Conservation (phyloP, 495 filamentous ascomycete species). For the Astrocystis sublimbata region DNA sequence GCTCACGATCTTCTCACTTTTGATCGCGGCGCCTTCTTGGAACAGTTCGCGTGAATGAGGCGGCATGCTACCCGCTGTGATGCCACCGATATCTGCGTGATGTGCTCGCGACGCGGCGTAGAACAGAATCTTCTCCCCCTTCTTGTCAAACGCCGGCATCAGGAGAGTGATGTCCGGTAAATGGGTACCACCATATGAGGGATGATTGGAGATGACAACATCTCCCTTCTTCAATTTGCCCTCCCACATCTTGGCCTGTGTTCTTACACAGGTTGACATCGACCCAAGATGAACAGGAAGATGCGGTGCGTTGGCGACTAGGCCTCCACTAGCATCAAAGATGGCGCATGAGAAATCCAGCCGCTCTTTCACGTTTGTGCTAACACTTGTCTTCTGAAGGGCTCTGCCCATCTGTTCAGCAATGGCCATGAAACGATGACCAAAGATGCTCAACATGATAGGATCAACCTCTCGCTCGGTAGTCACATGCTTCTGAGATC, state of each 20-base stretch:
- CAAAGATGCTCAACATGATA: slow-evolving; percentile 93
- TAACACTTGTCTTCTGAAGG: slow-evolving; percentile 94
- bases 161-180: slow-evolving; percentile 93
- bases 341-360: slow-evolving; percentile 96
- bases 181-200: slow-evolving; percentile 80
- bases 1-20: slow-evolving; percentile 90
- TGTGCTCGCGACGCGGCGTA: slow-evolving; percentile 95
- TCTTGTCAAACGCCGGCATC: slow-evolving; percentile 80
- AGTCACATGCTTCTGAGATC: slow-evolving; percentile 37
- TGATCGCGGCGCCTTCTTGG: slow-evolving; percentile 94
- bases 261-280: slow-evolving; percentile 94
- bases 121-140: slow-evolving; percentile 85
- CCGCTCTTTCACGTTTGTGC: slow-evolving; percentile 96
- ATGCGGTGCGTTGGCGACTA: slow-evolving; percentile 95
- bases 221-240: slow-evolving; percentile 88
- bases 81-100: slow-evolving; percentile 96
- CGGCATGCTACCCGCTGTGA: slow-evolving; percentile 94
- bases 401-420: slow-evolving; percentile 97
- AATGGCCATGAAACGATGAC: slow-evolving; percentile 97
- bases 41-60: slow-evolving; percentile 89
- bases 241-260: slow-evolving; percentile 91
- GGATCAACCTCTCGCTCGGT: slow-evolving; percentile 67
- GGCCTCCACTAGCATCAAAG: slow-evolving; percentile 84
- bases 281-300: slow-evolving; percentile 86
- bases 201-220: slow-evolving; percentile 94